Conservation (phyloP, 305 asterid genomes). For the Solanum hybrid region DNA sequence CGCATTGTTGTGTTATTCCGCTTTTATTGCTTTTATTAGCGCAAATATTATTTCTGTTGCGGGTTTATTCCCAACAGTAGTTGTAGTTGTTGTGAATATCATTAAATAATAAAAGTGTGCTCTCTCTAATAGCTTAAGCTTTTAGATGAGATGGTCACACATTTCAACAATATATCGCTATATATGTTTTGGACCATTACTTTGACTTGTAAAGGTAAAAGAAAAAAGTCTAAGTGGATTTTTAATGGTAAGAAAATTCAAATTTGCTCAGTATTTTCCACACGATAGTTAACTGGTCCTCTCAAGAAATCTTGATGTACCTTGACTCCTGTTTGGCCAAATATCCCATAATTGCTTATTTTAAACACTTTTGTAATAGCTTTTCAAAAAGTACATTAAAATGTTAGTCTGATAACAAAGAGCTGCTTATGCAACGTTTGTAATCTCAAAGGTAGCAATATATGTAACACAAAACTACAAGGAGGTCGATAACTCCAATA, state of each 20-base stretch:
- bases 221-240: neutral
- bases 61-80: no score
- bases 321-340: no score
- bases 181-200: neutral
- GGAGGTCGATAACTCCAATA: neutral
- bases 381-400: neutral
- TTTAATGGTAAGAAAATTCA: neutral
- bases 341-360: neutral
- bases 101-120: neutral
- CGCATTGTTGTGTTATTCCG: no score
- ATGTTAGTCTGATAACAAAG: neutral
- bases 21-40: no score
- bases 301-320: no score
- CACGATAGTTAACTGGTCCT: no score
- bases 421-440: neutral
- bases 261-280: neutral
- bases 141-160: neutral
- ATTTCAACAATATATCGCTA: no score
- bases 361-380: neutral
- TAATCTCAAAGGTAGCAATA: neutral
- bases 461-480: neutral
- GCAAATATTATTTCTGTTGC: no score
- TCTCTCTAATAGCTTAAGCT: no score
- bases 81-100: neutral
- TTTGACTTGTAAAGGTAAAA: neutral